Percentiles rank a stretch among this genome's conserved stretches.
Evolutionary conservation across 805 yeast species (phyloP).

Genomic region (Ogataea philodendri): DNA sequence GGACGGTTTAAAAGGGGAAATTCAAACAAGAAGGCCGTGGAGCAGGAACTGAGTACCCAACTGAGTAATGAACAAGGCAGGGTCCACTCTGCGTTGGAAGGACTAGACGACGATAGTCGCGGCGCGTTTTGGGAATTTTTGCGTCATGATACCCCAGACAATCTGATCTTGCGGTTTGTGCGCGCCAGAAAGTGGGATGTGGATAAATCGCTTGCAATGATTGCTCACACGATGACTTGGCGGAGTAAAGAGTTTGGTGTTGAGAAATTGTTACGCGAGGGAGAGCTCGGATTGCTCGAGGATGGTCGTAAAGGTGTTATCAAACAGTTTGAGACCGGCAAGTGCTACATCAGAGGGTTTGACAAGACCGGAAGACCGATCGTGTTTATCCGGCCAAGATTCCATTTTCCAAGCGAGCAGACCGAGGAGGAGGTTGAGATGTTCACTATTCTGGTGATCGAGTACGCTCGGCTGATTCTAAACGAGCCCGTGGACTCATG

Average conservation of each 20-base stretch:
- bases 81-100: conserved; percentile 46
- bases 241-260: conserved; percentile 59
- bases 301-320: conserved; percentile 45
- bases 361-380: conserved; percentile 78
- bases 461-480: conserved; percentile 73
- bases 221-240: conserved; percentile 75
- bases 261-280: conserved; percentile 60
- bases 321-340: conserved; percentile 59
- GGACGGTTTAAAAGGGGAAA: conserved; percentile 31
- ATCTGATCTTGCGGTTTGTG: conserved; percentile 67
- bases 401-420: conserved; percentile 70
- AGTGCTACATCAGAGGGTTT: conserved; percentile 70
- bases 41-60: conserved; percentile 19
- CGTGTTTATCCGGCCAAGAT: conserved; percentile 74
- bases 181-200: conserved; percentile 87
- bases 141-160: conserved; percentile 82
- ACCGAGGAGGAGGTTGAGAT: conserved; percentile 68
- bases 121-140: conserved; percentile 56
- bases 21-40: conserved; percentile 24
- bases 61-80: conserved; percentile 26
- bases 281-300: conserved; percentile 63
- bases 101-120: conserved; percentile 52
- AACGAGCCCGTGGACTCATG: conserved; percentile 77
- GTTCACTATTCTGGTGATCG: conserved; percentile 75
- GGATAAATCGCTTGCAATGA: conserved; percentile 65